Conservation (phyloP, 805 yeast species). For the Torulaspora franciscae region DNA sequence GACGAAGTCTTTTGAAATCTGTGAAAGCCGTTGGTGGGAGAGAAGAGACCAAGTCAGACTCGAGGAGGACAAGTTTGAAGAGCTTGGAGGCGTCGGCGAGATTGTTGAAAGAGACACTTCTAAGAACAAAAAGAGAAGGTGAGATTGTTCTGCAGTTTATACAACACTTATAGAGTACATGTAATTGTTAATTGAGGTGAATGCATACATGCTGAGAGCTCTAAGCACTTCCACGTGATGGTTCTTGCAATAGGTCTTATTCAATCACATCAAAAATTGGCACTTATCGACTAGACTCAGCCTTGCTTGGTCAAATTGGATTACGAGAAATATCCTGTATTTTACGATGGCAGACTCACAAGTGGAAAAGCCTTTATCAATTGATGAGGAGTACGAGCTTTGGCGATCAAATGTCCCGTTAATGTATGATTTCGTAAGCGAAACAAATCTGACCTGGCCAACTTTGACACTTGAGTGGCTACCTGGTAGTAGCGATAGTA, state of each 20-base stretch:
- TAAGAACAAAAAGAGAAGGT: constrained; percentile 50
- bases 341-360: constrained; percentile 11
- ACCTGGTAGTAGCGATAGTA: constrained; percentile 38
- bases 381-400: constrained; percentile 58
- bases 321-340: background rate
- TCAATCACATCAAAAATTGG: background rate
- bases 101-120: constrained; percentile 68
- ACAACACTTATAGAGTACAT: background rate
- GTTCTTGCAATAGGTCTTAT: background rate
- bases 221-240: constrained; percentile 1
- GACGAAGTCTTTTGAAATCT: constrained; percentile 80
- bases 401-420: constrained; percentile 79
- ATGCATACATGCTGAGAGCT: background rate
- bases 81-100: constrained; percentile 85
- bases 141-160: background rate
- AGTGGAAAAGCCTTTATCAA: constrained; percentile 30
- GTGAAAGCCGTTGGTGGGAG: constrained; percentile 98
- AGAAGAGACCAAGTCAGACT: constrained; percentile 87
- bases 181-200: background rate
- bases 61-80: constrained; percentile 86
- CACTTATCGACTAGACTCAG: background rate
- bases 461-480: constrained; percentile 75
- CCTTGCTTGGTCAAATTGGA: background rate
- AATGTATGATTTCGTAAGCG: constrained; percentile 80
- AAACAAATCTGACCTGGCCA: constrained; percentile 79